phyloP scores from a whole-genome alignment of 140 eudicot species.

The Oenanthe javanica region DNA sequence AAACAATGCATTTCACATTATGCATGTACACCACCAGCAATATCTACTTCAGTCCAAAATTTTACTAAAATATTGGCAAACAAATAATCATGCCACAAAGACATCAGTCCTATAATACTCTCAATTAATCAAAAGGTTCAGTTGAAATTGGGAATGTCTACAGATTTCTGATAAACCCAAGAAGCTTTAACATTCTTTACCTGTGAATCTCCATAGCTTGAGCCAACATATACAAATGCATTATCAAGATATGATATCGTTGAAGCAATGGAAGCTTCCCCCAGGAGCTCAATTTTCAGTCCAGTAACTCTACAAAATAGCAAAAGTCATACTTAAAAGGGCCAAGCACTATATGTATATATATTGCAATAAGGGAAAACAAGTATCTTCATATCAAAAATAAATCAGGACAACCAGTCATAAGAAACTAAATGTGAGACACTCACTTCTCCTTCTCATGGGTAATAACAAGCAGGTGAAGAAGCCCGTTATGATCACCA shows the following conservation, averaged over 20 bases:
- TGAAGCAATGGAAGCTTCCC: constrained; percentile 96
- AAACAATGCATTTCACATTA: not conserved
- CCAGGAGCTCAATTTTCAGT: constrained; percentile 89
- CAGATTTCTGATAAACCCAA: not conserved
- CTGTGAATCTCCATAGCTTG: constrained; percentile 99
- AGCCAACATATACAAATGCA: constrained; percentile 88
- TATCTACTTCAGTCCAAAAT: not conserved
- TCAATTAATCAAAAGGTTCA: not conserved
- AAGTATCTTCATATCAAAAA: not conserved
- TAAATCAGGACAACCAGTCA: not conserved
- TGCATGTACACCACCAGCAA: not conserved
- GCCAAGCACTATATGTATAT: not conserved
- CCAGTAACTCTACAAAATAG: constrained; percentile 74
- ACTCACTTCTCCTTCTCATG: constrained; percentile 95
- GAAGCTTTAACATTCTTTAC: constrained; percentile 24
- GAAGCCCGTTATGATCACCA: constrained; percentile 94
- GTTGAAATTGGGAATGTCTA: not conserved
- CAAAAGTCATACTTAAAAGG: constrained; percentile 5
- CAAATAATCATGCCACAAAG: not conserved
- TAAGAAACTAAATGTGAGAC: constrained; percentile 8
- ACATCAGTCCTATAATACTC: not conserved
- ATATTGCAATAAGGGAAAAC: constrained; percentile 9
- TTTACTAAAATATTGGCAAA: not conserved
- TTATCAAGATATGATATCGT: constrained; percentile 93
- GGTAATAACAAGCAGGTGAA: constrained; percentile 90